Evolutionary conservation across 805 yeast species (phyloP), one percentile per base, ranked within the genome.

Genomic region (Suhomyces sp.): DNA sequence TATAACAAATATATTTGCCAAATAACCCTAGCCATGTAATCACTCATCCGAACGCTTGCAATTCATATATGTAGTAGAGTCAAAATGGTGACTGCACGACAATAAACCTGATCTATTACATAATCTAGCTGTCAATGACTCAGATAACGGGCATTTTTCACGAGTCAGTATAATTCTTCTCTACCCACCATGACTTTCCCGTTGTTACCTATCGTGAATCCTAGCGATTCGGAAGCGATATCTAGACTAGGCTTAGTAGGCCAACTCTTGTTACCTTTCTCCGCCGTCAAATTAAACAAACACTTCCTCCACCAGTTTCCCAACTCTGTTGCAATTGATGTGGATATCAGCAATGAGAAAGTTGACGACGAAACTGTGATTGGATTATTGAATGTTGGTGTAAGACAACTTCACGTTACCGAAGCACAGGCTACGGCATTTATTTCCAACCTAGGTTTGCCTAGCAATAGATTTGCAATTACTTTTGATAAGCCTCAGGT

Each of bases 351-450:
- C 1, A 48, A 52, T 19, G 42, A 51, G 4, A 31, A 48, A 2
- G 67, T 73, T 35, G 66, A 71, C 26, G 73, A 75, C 41, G 87
- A 85, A 31, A 52, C 57, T 12, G 49, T 63, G 19, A 52, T 64
- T 40, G 79, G 73, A 7, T 63, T 87, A 38, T 74, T 88, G 53
- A 87, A 88, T 62, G 74, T 73, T 48, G 94, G 94, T 46, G 80
- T 85, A 12, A 62, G 69, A 24, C 72, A 75, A 17, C 61, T 86
- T 4, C 70, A 83, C 51, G 76, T 79, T 26, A 48, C 67, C 4
- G 60, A 56, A 6, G 48, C 58, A 3, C 64, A 63, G 33, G 74
- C 68, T 1, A 60, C 62, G 0, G 70, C 63, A 36, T 64, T 79
- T 22, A 59, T 72, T 13, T 13, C 17, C 10, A 70, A 62, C 1